Conservation (phyloP, 2,329 filamentous ascomycete species). For the Rosellinia necatrix region DNA sequence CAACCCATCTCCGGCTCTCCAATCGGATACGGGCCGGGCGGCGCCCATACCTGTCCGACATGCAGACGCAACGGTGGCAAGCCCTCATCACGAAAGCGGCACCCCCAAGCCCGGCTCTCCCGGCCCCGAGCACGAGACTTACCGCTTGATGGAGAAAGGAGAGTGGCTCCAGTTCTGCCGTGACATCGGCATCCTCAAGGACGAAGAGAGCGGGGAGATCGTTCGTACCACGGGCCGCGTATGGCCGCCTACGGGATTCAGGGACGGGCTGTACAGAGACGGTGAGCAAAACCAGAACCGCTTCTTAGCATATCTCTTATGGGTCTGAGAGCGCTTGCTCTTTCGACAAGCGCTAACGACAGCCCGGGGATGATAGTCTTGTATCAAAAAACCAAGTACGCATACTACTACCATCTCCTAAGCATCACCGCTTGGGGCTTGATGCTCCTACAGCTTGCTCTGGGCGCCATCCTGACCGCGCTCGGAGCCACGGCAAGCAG, state of each 20-base stretch:
- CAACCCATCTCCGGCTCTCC: neutral
- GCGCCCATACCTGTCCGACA: neutral
- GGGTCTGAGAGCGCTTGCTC: neutral
- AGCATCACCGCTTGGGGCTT: constrained; percentile 50
- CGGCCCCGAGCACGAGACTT: neutral
- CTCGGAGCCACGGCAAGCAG: constrained; percentile 49
- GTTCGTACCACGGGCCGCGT: constrained; percentile 48
- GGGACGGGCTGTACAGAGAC: constrained; percentile 55
- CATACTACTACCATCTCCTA: constrained; percentile 50
- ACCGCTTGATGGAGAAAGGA: constrained; percentile 47
- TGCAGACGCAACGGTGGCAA: neutral
- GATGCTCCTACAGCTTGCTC: constrained; percentile 54
- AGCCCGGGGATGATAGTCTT: constrained; percentile 1
- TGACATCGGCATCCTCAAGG: constrained; percentile 52
- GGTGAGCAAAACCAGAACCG: constrained; percentile 18
- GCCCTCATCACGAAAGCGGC: neutral
- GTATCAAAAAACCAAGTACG: constrained; percentile 47
- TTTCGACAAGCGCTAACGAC: neutral
- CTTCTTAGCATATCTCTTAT: neutral
- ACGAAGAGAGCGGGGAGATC: constrained; percentile 49
- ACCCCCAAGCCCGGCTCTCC: neutral
- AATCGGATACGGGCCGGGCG: no score
- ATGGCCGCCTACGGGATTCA: constrained; percentile 55
- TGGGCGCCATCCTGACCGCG: constrained; percentile 55
- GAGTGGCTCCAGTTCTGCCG: constrained; percentile 55